Conservation (phyloP, 1,284 basidiomycete genomes). For the Heterobasidion occidentale region DNA sequence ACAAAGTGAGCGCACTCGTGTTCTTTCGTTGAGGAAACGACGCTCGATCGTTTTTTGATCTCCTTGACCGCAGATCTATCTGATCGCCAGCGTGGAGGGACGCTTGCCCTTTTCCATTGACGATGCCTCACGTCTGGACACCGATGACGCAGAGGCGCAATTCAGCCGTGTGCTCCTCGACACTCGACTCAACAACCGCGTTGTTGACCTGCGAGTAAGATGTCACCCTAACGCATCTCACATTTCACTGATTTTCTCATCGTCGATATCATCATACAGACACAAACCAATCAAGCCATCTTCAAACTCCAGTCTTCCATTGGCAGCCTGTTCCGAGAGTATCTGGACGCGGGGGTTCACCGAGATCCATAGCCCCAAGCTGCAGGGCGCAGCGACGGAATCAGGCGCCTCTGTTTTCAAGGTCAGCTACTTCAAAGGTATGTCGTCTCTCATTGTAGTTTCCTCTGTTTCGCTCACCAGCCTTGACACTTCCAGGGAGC, state of each 20-base stretch:
- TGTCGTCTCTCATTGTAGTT: constrained; percentile 8
- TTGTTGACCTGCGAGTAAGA: constrained; percentile 86
- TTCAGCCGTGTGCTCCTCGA: constrained; percentile 78
- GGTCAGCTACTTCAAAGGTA: constrained; percentile 96
- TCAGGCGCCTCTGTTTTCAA: constrained; percentile 97
- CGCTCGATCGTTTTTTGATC: not conserved
- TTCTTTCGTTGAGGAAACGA: not conserved
- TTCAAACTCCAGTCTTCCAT: constrained; percentile 91
- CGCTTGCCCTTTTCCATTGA: constrained; percentile 89
- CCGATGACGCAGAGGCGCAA: constrained; percentile 64
- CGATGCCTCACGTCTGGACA: constrained; percentile 84
- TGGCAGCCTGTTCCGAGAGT: constrained; percentile 84
- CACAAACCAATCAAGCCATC: constrained; percentile 93
- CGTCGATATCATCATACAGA: constrained; percentile 36
- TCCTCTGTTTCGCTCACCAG: not conserved
- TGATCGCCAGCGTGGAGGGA: constrained; percentile 72
- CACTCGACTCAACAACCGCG: constrained; percentile 92
- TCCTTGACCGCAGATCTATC: constrained; percentile 57
- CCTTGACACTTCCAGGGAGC: constrained; percentile 41
- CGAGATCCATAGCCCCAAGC: constrained; percentile 97
- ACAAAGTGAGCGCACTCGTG: constrained; percentile 45
- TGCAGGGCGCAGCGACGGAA: constrained; percentile 96
- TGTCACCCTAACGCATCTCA: not conserved
- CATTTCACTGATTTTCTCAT: not conserved
- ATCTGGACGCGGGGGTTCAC: constrained; percentile 77